phyloP scores from a whole-genome alignment of 805 yeast species.

The Candida sonorensis region DNA sequence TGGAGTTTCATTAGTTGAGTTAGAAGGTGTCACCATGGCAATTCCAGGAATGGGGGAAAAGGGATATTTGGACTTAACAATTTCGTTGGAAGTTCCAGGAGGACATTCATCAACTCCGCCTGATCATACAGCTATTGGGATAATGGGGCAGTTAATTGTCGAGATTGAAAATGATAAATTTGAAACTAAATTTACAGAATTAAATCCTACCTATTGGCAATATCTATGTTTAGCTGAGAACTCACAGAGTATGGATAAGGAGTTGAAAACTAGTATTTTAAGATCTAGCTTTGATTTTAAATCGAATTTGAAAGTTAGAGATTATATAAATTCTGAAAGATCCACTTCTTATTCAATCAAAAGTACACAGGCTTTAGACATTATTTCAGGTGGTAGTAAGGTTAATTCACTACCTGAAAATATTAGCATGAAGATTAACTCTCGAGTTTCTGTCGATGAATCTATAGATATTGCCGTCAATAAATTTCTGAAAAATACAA shows the following conservation, averaged over 20 bases:
- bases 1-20: constrained; percentile 28
- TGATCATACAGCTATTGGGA: constrained; percentile 41
- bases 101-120: constrained; percentile 49
- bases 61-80: constrained; percentile 36
- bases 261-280: constrained; percentile 31
- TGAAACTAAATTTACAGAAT: constrained; percentile 31
- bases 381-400: constrained; percentile 42
- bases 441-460: constrained; percentile 40
- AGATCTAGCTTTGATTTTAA: constrained; percentile 28
- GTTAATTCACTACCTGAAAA: constrained; percentile 45
- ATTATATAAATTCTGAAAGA: constrained; percentile 24
- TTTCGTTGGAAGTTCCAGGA: constrained; percentile 38
- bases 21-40: constrained; percentile 34
- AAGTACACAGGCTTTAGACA: constrained; percentile 44
- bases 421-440: constrained; percentile 36
- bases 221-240: constrained; percentile 42
- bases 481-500: constrained; percentile 28
- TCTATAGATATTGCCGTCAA: constrained; percentile 27
- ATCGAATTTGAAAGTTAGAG: constrained; percentile 33
- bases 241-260: constrained; percentile 27
- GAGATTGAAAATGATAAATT: constrained; percentile 33
- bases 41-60: constrained; percentile 43
- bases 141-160: constrained; percentile 34
- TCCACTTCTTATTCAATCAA: constrained; percentile 28
- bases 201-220: constrained; percentile 32